Base-by-base conservation (phyloP, 805 yeast genomes). In the Ascoidea asiatica region DNA sequence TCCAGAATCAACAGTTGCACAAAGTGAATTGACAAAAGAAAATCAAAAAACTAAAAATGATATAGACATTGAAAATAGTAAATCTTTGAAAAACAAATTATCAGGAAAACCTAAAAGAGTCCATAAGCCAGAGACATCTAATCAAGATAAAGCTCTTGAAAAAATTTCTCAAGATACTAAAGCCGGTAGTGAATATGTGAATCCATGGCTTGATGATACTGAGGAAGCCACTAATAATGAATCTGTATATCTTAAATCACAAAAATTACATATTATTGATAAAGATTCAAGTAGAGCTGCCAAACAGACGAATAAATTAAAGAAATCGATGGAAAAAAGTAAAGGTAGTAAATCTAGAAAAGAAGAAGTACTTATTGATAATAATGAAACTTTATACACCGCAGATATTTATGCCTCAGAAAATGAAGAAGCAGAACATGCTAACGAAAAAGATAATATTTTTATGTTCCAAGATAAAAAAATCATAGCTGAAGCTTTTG, bases 401-500 rank as follows among this genome's bases (percentile, higher is more conserved):
- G 36, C 38, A 13, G 39, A 35, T 22, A 52, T 19, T 19, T 61
- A 54, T n/a, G 64, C 56, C 5, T 65, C 59, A 39, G 56, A 58
- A 13, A 77, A 64, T 21, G 67, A 64, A 44, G 68, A 62, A n/a
- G 71, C 65, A n/a, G 77, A 64, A 3, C 71, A 63, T 15, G 73
- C 64, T 17, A 64, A 57, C 5, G 62, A 59, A 1, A 70, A 67
- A n/a, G n/a, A n/a, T 38, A 29, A 29, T 29, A 59, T 64, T 29
- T 67, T 65, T 47, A 69, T 75, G 73, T 85, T 88, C 66, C 75
- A 77, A 52, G 95, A 88, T 56, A 77, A 78, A 51, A 89, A 86
- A 44, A 69, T 92, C 40, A 82, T 92, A 49, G 77, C 81, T 48
- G 81, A 88, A 57, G 98, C 97, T 0, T 92, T 92, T 70, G 97